Evolutionary conservation across 2,329 filamentous ascomycete genomes (phyloP).

Genomic region (Leptographium lundbergii): DNA sequence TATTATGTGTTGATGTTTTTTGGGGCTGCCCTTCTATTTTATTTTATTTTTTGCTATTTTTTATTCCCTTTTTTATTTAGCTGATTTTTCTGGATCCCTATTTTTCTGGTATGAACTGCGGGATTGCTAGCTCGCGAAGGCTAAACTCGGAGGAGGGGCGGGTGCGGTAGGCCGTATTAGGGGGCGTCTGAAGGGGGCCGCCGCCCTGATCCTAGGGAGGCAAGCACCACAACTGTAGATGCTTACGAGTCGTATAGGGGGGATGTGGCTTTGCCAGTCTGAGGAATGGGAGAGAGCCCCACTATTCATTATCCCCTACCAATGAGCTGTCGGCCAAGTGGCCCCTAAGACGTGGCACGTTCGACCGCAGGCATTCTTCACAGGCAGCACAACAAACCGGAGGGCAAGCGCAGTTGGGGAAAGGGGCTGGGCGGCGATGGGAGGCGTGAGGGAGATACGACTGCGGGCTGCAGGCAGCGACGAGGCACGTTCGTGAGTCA

Average conservation of each 20-base stretch:
- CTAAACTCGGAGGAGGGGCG: conserved; percentile 1
- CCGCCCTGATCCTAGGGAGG: background rate
- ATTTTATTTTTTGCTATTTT: background rate
- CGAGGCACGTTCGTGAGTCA: too few relatives aligned
- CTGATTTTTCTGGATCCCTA: background rate
- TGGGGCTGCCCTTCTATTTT: conserved; percentile 5
- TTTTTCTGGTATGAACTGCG: background rate
- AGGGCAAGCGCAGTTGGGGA: too few relatives aligned
- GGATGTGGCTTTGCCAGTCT: background rate
- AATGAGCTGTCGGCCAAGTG: background rate
- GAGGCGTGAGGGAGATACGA: too few relatives aligned
- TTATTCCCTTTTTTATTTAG: background rate
- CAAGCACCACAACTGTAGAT: background rate
- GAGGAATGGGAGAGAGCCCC: background rate
- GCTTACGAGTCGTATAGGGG: background rate
- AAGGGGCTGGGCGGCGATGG: too few relatives aligned
- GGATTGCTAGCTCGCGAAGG: background rate
- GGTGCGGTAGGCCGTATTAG: background rate
- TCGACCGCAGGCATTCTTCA: too few relatives aligned
- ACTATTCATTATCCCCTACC: background rate
- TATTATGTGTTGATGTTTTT: conserved; percentile 7
- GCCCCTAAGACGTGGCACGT: too few relatives aligned
- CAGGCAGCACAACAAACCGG: too few relatives aligned
- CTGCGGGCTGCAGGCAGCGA: too few relatives aligned
- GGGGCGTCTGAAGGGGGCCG: background rate